Evolutionary conservation across 106 monocot species (phyloP).

Genomic region (Dioscorea dumetorum): DNA sequence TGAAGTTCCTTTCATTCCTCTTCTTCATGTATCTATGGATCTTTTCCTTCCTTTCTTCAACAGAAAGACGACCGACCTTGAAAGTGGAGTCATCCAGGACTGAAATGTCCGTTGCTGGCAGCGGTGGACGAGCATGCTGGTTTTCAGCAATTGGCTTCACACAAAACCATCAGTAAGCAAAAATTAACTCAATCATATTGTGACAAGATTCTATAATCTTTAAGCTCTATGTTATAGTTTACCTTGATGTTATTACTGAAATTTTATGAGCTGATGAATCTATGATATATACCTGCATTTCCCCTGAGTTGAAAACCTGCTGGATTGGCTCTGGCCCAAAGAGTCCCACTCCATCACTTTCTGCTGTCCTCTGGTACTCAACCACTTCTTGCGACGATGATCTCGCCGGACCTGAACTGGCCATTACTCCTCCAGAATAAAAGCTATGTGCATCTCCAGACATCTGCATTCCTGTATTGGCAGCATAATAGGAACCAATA

Average conservation of each 20-base stretch:
- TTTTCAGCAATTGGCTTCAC: conserved; percentile 28
- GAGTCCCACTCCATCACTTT: not conserved
- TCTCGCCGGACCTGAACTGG: not conserved
- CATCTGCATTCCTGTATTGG: not conserved
- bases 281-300: conserved; percentile 38
- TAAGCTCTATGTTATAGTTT: no score
- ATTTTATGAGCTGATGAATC: not conserved
- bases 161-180: not conserved
- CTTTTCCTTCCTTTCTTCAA: conserved; percentile 72
- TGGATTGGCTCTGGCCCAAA: conserved; percentile 14
- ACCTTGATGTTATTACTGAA: not conserved
- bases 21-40: conserved; percentile 76
- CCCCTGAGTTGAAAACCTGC: conserved; percentile 33
- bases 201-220: not conserved
- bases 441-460: conserved; percentile 8
- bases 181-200: not conserved
- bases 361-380: conserved; percentile 14
- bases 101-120: conserved; percentile 21
- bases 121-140: conserved; percentile 9
- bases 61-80: conserved; percentile 47
- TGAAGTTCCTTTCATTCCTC: conserved; percentile 71
- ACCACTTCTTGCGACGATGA: conserved; percentile 3
- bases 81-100: conserved; percentile 39
- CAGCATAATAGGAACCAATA: conserved; percentile 3
- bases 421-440: conserved; percentile 7